Conservation (phyloP, 2,329 filamentous ascomycete species). For the Corinectria fuckeliana region DNA sequence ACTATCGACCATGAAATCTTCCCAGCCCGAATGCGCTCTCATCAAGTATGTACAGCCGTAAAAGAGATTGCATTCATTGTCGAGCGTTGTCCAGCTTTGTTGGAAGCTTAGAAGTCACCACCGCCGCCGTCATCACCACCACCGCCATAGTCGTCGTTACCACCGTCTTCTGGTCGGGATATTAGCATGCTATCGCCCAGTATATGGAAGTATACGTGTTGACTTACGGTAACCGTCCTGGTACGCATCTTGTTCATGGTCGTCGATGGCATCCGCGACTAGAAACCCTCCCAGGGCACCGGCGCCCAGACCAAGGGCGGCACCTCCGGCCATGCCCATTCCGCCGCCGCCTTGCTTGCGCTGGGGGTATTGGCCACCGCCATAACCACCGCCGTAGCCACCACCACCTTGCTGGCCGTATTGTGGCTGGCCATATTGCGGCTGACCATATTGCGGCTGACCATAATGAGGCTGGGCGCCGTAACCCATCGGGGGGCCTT, state of each 20-base stretch:
- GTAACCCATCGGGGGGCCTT: slow-evolving; percentile 38
- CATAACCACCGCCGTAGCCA: slow-evolving; percentile 43
- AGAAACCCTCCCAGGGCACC: slow-evolving; percentile 81
- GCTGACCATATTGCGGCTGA: slow-evolving; percentile 18
- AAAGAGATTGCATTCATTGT: background rate
- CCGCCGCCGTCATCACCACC: slow-evolving; percentile 39
- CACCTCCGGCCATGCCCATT: slow-evolving; percentile 75
- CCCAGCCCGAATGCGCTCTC: background rate
- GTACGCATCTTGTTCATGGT: slow-evolving; percentile 65
- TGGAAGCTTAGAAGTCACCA: slow-evolving; percentile 25
- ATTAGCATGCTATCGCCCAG: slow-evolving; percentile 22
- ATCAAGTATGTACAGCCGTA: slow-evolving; percentile 14
- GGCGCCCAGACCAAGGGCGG: slow-evolving; percentile 79
- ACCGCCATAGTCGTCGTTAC: slow-evolving; percentile 42
- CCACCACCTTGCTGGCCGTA: slow-evolving; percentile 43
- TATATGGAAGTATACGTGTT: background rate
- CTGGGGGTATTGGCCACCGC: slow-evolving; percentile 46
- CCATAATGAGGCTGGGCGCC: slow-evolving; percentile 38
- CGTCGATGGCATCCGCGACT: slow-evolving; percentile 71
- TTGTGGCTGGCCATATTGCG: slow-evolving; percentile 37
- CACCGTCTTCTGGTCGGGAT: slow-evolving; percentile 39
- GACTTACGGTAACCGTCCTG: slow-evolving; percentile 51
- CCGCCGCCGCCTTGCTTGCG: slow-evolving; percentile 52
- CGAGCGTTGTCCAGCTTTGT: background rate
- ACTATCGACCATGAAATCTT: slow-evolving; percentile 13